phyloP scores from a whole-genome alignment of 352 stramenopile genomes.

The Globisporangium rhizosaccharum region DNA sequence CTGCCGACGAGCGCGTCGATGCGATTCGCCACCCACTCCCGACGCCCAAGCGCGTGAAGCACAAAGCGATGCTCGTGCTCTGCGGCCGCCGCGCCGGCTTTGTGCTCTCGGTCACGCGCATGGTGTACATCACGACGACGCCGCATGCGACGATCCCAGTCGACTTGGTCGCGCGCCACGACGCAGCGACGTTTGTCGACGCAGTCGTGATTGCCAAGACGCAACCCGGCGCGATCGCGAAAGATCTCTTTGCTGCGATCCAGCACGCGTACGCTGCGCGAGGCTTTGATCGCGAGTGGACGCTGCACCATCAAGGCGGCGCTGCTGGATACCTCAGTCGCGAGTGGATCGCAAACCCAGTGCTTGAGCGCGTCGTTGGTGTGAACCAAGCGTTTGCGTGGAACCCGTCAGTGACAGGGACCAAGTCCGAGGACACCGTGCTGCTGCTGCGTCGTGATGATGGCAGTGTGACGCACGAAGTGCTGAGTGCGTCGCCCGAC shows the following conservation, averaged over 20 bases:
- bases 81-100: constrained; percentile 60
- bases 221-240: constrained; percentile 22
- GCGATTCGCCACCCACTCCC: constrained; percentile 61
- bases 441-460: constrained; percentile 26
- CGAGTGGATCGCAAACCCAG: constrained; percentile 64
- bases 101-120: constrained; percentile 54
- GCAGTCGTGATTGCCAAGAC: constrained; percentile 44
- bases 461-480: constrained; percentile 31
- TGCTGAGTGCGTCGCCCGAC: constrained; percentile 35
- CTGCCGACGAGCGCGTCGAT: constrained; percentile 61
- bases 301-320: constrained; percentile 61
- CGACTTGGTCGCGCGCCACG: constrained; percentile 50
- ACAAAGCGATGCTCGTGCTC: constrained; percentile 76
- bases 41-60: constrained; percentile 59
- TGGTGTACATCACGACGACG: constrained; percentile 56
- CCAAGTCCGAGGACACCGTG: constrained; percentile 71
- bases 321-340: constrained; percentile 62
- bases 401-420: constrained; percentile 69
- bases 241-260: constrained; percentile 46
- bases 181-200: constrained; percentile 69
- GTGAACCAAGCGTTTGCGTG: constrained; percentile 59
- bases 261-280: constrained; percentile 50
- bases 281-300: constrained; percentile 58
- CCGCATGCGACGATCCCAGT: constrained; percentile 17
- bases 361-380: constrained; percentile 22